These are phyloP conservation scores for Blumeriella jaapii DNA, from an alignment of 2,329 filamentous ascomycete species.

Conservation along the genomic window DNA sequence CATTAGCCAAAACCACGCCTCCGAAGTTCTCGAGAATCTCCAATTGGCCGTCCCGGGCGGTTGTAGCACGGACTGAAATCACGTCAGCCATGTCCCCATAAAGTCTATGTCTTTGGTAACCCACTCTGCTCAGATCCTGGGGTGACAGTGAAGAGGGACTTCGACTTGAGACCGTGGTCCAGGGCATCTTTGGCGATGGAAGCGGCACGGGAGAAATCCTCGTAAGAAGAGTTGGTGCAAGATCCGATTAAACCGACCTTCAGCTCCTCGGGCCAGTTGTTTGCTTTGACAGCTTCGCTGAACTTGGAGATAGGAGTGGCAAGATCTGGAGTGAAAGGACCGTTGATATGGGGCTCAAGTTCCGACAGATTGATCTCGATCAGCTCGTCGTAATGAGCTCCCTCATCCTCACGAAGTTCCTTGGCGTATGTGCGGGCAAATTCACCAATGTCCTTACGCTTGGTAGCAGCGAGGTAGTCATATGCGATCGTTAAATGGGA, in stretches of 20 bases:
- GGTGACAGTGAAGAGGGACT: constrained; percentile 86
- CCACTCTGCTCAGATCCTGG: constrained; percentile 89
- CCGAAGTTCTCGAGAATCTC: constrained; percentile 95
- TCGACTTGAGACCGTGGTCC: constrained; percentile 85
- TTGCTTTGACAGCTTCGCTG: constrained; percentile 83
- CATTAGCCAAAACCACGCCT: constrained; percentile 88
- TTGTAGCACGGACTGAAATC: constrained; percentile 64
- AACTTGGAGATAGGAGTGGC: constrained; percentile 97
- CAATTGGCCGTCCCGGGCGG: constrained; percentile 77
- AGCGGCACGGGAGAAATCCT: constrained; percentile 89
- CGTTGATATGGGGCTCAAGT: constrained; percentile 97
- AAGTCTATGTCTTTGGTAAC: constrained; percentile 59
- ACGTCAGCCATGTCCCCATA: background rate
- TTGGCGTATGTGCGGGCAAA: constrained; percentile 75
- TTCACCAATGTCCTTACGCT: constrained; percentile 81
- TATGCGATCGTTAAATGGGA: constrained; percentile 98
- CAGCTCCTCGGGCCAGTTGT: constrained; percentile 92
- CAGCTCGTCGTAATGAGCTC: constrained; percentile 88
- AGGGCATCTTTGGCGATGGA: constrained; percentile 87
- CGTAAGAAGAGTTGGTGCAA: constrained; percentile 83
- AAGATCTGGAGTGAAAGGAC: constrained; percentile 96
- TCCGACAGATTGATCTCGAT: constrained; percentile 93
- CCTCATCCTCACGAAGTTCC: constrained; percentile 78
- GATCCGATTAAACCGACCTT: constrained; percentile 96
- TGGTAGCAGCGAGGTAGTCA: constrained; percentile 87